Percentiles rank a stretch among this genome's conserved stretches.
Conservation (phyloP, 108 stramenopile genomes). For the Aurantiochytrium sp. region DNA sequence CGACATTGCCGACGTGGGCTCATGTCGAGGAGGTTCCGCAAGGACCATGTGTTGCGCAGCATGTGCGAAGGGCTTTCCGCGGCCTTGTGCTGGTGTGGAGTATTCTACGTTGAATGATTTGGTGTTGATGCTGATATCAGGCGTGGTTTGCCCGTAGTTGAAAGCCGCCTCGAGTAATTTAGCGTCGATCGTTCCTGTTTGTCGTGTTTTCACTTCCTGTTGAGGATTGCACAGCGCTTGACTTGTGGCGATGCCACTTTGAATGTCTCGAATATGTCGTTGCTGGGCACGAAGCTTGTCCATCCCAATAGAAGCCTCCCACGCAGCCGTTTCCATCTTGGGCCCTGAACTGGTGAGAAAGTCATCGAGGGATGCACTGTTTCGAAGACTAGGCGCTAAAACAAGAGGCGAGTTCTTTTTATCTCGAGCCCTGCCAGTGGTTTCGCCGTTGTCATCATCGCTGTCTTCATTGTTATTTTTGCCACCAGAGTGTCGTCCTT, state of each 20-base stretch:
- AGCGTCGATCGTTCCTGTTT: too few relatives aligned
- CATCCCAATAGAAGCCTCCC: neutral
- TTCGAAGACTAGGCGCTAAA: neutral
- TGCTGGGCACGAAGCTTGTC: neutral
- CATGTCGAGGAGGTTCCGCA: too few relatives aligned
- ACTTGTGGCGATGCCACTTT: neutral
- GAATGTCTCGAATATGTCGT: neutral
- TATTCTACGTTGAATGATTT: too few relatives aligned
- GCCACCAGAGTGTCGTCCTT: too few relatives aligned
- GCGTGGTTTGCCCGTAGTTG: too few relatives aligned
- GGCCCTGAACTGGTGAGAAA: neutral
- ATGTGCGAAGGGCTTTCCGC: too few relatives aligned
- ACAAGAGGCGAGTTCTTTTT: neutral
- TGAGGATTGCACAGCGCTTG: neutral
- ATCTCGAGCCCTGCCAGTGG: neutral
- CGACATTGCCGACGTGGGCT: too few relatives aligned
- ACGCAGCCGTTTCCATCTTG: neutral
- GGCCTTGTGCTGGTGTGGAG: too few relatives aligned
- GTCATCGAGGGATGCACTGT: neutral
- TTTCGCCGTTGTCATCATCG: neutral
- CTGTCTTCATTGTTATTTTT: neutral
- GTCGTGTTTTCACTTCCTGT: neutral
- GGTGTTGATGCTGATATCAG: too few relatives aligned
- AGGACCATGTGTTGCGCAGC: too few relatives aligned
- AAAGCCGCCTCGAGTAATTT: too few relatives aligned